Conservation (phyloP, 441 rosid species). For the Breynia disticha region DNA sequence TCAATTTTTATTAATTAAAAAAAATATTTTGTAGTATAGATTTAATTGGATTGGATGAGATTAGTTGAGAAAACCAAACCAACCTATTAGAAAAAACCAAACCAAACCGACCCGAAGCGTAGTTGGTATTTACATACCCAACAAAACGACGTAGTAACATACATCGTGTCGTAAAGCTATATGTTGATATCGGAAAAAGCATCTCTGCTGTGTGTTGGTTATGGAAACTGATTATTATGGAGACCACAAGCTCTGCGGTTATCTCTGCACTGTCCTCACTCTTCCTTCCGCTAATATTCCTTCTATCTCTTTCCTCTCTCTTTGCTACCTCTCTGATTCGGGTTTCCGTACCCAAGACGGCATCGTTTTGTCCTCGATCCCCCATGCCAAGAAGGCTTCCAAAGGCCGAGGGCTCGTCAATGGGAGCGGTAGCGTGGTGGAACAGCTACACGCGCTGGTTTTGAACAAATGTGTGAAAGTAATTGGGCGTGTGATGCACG, state of each 20-base stretch:
- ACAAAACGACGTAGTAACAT: too few relatives aligned
- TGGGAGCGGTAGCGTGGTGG: slow-evolving; percentile 71
- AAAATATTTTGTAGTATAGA: too few relatives aligned
- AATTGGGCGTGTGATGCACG: slow-evolving; percentile 29
- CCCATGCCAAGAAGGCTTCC: slow-evolving; percentile 17
- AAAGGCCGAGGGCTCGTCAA: slow-evolving; percentile 60
- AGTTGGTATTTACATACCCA: too few relatives aligned
- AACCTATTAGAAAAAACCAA: too few relatives aligned
- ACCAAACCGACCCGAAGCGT: too few relatives aligned
- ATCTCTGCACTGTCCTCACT: slow-evolving; percentile 45
- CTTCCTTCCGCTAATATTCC: slow-evolving; percentile 17
- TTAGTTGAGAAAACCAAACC: too few relatives aligned
- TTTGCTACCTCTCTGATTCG: slow-evolving; percentile 31
- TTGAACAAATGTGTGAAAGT: slow-evolving; percentile 46
- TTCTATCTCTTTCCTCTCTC: slow-evolving; percentile 24
- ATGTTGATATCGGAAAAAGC: too few relatives aligned
- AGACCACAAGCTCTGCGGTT: slow-evolving; percentile 68
- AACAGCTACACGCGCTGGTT: slow-evolving; percentile 51
- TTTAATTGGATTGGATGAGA: too few relatives aligned
- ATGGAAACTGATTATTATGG: slow-evolving; percentile 17
- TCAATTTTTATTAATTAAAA: too few relatives aligned
- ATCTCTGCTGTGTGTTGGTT: neutral
- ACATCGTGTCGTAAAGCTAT: too few relatives aligned
- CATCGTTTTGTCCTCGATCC: slow-evolving; percentile 23
- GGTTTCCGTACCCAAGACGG: slow-evolving; percentile 44